phyloP scores from a whole-genome alignment of 2,329 filamentous ascomycete species.

The Metarhizium rileyi region DNA sequence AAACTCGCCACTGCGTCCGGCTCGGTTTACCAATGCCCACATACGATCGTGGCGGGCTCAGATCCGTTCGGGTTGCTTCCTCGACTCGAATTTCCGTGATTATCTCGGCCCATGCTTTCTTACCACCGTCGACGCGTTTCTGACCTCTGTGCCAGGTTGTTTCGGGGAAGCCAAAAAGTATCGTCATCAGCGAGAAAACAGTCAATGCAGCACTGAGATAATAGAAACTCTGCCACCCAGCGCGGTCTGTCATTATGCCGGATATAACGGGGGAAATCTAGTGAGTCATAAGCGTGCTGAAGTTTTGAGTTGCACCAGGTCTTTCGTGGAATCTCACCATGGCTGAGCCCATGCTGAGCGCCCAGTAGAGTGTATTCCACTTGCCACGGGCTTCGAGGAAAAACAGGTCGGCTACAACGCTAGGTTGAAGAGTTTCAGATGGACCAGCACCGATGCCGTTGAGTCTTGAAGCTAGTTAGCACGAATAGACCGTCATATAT shows the following conservation, averaged over 20 bases:
- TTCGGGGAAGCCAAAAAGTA: not conserved
- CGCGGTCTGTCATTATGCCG: not conserved
- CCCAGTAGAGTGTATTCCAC: not conserved
- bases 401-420: not conserved
- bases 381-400: not conserved
- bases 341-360: not conserved
- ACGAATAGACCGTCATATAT: not conserved
- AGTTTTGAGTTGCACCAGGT: no score
- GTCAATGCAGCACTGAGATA: not conserved
- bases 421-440: not conserved
- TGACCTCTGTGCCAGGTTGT: not conserved
- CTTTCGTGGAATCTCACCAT: not conserved
- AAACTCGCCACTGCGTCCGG: not conserved
- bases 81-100: not conserved
- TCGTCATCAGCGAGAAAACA: not conserved
- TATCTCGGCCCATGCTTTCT: not conserved
- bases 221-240: not conserved
- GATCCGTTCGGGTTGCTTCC: not conserved
- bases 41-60: not conserved
- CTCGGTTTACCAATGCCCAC: not conserved
- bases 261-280: not conserved
- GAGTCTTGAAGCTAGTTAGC: not conserved
- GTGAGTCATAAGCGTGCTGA: not conserved
- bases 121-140: not conserved
- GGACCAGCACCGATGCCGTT: not conserved